Evolutionary conservation across 495 filamentous ascomycete genomes (phyloP), one percentile per base, ranked within the genome.

Genomic region (Lentithecium fluviatile): DNA sequence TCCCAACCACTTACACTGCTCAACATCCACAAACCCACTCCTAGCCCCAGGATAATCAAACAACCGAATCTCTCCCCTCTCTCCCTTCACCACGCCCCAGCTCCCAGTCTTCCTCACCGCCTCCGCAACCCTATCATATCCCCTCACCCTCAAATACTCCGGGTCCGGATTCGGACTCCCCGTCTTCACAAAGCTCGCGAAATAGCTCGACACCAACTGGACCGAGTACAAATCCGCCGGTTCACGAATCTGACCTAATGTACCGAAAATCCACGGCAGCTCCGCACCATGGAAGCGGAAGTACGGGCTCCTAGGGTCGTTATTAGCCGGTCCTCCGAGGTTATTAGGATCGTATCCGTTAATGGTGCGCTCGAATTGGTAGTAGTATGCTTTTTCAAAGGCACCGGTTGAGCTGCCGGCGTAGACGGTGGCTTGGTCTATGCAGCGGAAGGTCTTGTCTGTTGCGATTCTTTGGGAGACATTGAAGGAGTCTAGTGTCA

Each of bases 381-480:
- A 80, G 69, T 74, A 79, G 69, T 78, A 80, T 2, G 74, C 69
- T 23, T 56, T 60, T 25, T 65, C 52, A 65, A 78, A 77, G 6
- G 69, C 69, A 12, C 67, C 61, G 17, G 73, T 67, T 29, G 61
- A 49, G 0, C 66, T 46, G 23, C 71, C 75, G 0, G 76, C 73
- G 59, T 76, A 77, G 45, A 73, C 65, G 56, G 76, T 77, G 17
- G 77, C 75, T 66, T 79, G 75, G 67, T 78, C 74, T 55, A 76
- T 69, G 63, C 78, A 80, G 48, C 74, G 75, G 66, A 78, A 75
- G 23, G 71, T 70, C 13, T 71, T 70, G 60, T 80, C 77, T 13
- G 77, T 78, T 3, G 74, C 72, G 26, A 78, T 69, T 10, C 75
- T 73, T 54, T 70, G 65, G 2, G 73, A 72, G 36, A 78, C 68